These are phyloP conservation scores for Lactarius tabidus DNA, from an alignment of 768 basidiomycete genomes.

Conservation along the genomic window DNA sequence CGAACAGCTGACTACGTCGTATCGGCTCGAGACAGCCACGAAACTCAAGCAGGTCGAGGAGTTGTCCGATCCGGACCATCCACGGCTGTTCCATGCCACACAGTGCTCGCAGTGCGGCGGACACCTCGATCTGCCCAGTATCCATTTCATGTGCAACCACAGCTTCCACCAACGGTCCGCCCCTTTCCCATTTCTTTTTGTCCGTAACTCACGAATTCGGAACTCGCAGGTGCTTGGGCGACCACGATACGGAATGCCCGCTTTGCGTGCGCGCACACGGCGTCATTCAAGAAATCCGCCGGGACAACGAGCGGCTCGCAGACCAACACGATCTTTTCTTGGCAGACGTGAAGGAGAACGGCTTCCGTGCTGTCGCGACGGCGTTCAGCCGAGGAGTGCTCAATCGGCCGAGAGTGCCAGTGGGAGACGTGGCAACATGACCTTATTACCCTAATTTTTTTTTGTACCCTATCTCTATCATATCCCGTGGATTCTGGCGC, in stretches of 20 bases:
- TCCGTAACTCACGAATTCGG: background rate
- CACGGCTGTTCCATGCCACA: slow-evolving; percentile 91
- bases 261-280: slow-evolving; percentile 83
- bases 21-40: slow-evolving; percentile 74
- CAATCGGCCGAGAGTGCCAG: slow-evolving; percentile 30
- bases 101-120: slow-evolving; percentile 87
- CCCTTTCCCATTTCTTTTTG: background rate
- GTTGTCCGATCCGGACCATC: slow-evolving; percentile 70
- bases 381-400: slow-evolving; percentile 69
- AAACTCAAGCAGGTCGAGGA: slow-evolving; percentile 81
- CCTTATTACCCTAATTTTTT: background rate
- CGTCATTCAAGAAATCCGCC: slow-evolving; percentile 83
- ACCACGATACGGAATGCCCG: slow-evolving; percentile 88
- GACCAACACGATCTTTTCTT: slow-evolving; percentile 80
- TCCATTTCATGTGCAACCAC: slow-evolving; percentile 99
- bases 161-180: slow-evolving; percentile 89
- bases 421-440: slow-evolving; percentile 20
- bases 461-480: background rate
- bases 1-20: slow-evolving; percentile 79
- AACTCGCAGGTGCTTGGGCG: slow-evolving; percentile 69
- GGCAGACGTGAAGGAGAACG: slow-evolving; percentile 64
- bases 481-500: background rate
- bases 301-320: slow-evolving; percentile 79
- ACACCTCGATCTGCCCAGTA: slow-evolving; percentile 85
- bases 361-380: slow-evolving; percentile 65